These are phyloP conservation scores for Pythium angustatum DNA, from an alignment of 352 stramenopile genomes.

Conservation along the genomic window DNA sequence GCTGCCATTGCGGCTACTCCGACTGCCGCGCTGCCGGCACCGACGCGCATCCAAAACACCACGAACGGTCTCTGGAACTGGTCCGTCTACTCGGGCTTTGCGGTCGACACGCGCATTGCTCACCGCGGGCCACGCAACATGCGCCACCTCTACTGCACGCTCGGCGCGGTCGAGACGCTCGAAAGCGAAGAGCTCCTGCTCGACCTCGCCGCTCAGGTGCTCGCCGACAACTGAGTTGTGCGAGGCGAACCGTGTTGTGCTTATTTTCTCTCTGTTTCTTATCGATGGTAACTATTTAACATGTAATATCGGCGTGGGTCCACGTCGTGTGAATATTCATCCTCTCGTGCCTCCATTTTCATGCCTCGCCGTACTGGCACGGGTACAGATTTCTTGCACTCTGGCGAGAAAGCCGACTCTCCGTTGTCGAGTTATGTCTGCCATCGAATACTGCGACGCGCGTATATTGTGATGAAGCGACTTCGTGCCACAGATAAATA, in stretches of 20 bases:
- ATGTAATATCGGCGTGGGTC: too few species aligned
- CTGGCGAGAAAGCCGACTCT: too few species aligned
- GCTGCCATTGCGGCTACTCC: slow-evolving; percentile 11
- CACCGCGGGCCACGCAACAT: slow-evolving; percentile 29
- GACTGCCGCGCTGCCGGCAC: too few species aligned
- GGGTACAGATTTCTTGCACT: too few species aligned
- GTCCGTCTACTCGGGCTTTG: slow-evolving; percentile 37
- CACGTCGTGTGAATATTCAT: too few species aligned
- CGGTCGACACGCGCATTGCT: slow-evolving; percentile 21
- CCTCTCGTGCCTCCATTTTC: too few species aligned
- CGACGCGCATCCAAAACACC: slow-evolving; percentile 33
- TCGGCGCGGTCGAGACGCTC: slow-evolving; percentile 16
- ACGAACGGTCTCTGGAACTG: slow-evolving; percentile 39
- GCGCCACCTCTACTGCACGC: slow-evolving; percentile 26
- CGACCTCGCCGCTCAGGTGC: slow-evolving; percentile 12
- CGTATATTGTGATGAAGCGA: too few species aligned
- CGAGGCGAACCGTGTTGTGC: too few species aligned
- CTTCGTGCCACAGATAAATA: too few species aligned
- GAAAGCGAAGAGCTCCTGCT: slow-evolving; percentile 23
- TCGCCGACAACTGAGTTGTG: slow-evolving; percentile 24
- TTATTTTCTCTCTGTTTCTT: not conserved
- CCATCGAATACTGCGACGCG: too few species aligned
- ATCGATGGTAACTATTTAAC: not conserved
- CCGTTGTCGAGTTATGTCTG: too few species aligned
- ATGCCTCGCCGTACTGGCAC: too few species aligned